phyloP scores from a whole-genome alignment of 306 rosid species.

The Ceratonia siliqua region DNA sequence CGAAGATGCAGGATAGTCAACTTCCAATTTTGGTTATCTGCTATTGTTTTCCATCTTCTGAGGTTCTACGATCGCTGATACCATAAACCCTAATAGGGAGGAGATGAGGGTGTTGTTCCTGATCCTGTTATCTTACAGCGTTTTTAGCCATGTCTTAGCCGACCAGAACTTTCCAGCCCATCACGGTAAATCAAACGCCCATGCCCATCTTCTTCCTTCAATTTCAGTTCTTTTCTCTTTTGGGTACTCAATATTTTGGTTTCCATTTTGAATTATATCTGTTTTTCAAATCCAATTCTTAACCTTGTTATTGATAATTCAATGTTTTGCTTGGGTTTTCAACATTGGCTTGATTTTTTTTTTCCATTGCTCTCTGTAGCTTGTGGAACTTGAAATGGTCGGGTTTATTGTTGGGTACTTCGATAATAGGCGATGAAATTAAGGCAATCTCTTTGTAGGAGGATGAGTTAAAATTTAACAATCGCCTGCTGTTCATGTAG shows the following conservation, averaged over 20 bases:
- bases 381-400: neutral
- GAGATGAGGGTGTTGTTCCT: slow-evolving; percentile 50
- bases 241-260: neutral
- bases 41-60: neutral
- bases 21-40: neutral
- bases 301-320: neutral
- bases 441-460: neutral
- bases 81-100: neutral
- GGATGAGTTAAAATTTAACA: neutral
- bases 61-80: neutral
- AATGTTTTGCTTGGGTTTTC: neutral
- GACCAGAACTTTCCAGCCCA: slow-evolving; percentile 66
- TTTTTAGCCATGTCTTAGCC: slow-evolving; percentile 43
- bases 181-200: slow-evolving; percentile 41
- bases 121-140: slow-evolving; percentile 30
- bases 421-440: neutral
- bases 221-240: neutral
- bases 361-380: neutral
- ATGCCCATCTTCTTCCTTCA: neutral
- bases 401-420: neutral
- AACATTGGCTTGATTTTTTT: neutral
- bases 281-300: neutral
- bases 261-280: neutral
- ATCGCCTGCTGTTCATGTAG: neutral
- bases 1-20: neutral